Evolutionary conservation across 345 rosid species (phyloP).

Genomic region (Hypericum androsaemum): DNA sequence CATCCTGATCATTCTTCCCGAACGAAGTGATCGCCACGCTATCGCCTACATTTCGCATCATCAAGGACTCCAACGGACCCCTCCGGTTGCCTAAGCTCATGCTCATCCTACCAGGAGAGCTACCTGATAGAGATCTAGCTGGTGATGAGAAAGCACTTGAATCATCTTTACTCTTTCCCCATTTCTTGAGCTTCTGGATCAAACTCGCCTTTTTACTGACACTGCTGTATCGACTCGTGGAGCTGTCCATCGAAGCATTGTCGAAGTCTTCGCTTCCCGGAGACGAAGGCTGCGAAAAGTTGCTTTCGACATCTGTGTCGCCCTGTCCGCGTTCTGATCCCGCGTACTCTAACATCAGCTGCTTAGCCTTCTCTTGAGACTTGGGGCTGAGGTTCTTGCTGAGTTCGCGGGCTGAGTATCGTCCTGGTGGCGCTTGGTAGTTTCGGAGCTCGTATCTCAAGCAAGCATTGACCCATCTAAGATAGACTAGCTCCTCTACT

Average conservation of each 20-base stretch:
- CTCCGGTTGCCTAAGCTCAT: slow-evolving; percentile 37
- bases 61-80: slow-evolving; percentile 85
- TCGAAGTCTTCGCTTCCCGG: slow-evolving; percentile 94
- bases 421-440: slow-evolving; percentile 78
- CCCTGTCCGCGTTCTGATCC: slow-evolving; percentile 95
- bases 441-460: slow-evolving; percentile 86
- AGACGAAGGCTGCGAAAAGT: slow-evolving; percentile 81
- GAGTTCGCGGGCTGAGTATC: slow-evolving; percentile 83
- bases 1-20: slow-evolving; percentile 60
- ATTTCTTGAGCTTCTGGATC: slow-evolving; percentile 78
- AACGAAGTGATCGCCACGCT: slow-evolving; percentile 72
- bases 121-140: slow-evolving; percentile 60
- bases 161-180: slow-evolving; percentile 89
- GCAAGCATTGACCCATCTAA: slow-evolving; percentile 99
- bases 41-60: slow-evolving; percentile 84
- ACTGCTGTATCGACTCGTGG: slow-evolving; percentile 60
- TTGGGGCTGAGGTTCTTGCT: slow-evolving; percentile 78
- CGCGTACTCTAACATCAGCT: slow-evolving; percentile 73
- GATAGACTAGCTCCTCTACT: slow-evolving; percentile 97
- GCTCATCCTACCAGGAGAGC: slow-evolving; percentile 72
- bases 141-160: slow-evolving; percentile 59
- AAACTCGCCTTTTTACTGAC: slow-evolving; percentile 63
- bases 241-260: slow-evolving; percentile 75
- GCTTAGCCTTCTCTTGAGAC: slow-evolving; percentile 82
- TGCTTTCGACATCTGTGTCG: slow-evolving; percentile 84